Conservation (phyloP, 2,329 filamentous ascomycete genomes). For the Hymenoscyphus scutula region DNA sequence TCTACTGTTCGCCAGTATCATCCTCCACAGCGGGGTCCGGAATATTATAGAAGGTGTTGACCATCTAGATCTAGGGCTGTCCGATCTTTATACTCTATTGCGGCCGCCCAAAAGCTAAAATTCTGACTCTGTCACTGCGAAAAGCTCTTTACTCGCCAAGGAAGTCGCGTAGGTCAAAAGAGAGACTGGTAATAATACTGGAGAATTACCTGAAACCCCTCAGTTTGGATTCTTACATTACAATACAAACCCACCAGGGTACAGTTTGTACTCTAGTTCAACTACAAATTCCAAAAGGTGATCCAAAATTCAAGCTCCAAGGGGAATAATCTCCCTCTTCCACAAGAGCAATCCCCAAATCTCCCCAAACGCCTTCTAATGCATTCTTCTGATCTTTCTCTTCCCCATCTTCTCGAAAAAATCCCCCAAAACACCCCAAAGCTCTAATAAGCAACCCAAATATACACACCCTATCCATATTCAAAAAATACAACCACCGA, state of each 20-base stretch:
- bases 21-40: not conserved
- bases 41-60: not conserved
- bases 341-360: not conserved
- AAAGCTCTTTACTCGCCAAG: too few species aligned
- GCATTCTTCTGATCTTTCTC: not conserved
- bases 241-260: not conserved
- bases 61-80: too few species aligned
- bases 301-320: not conserved
- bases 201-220: too few species aligned
- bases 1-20: not conserved
- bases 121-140: too few species aligned
- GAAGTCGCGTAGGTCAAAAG: too few species aligned
- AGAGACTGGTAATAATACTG: too few species aligned
- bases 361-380: conserved; percentile 6
- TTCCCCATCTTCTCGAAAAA: not conserved
- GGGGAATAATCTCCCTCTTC: not conserved
- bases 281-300: not conserved
- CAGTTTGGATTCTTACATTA: not conserved
- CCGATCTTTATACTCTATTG: too few species aligned
- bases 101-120: too few species aligned
- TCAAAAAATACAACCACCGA: not conserved
- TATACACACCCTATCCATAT: conserved; percentile 1
- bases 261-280: not conserved
- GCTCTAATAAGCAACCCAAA: not conserved
- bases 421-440: not conserved